Percentiles rank a stretch among this genome's conserved stretches.
These are phyloP conservation scores for Pseudogymnoascus sp. DNA, from an alignment of 2,329 filamentous ascomycete genomes.

Conservation along the genomic window DNA sequence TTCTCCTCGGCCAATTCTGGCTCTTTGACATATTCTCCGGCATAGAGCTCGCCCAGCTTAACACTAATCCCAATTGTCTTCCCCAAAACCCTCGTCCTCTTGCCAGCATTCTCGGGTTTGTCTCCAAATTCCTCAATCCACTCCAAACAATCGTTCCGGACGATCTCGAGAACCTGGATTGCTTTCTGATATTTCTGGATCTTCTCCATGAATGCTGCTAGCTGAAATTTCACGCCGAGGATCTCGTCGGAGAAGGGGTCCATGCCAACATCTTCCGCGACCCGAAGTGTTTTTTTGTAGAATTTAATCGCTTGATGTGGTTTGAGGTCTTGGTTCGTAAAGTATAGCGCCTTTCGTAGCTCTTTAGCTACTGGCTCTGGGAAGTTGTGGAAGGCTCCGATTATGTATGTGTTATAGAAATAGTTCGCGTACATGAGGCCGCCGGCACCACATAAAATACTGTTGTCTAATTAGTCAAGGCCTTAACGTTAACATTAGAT, in stretches of 20 bases:
- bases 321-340: conserved; percentile 67
- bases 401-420: conserved; percentile 26
- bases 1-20: conserved; percentile 64
- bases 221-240: conserved; percentile 76
- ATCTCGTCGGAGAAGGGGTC: conserved; percentile 89
- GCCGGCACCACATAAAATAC: conserved; percentile 21
- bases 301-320: conserved; percentile 71
- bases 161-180: conserved; percentile 68
- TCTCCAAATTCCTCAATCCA: conserved; percentile 51
- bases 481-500: background rate
- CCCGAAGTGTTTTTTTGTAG: conserved; percentile 69
- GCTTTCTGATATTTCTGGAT: conserved; percentile 61
- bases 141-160: conserved; percentile 58
- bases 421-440: conserved; percentile 24
- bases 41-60: conserved; percentile 79
- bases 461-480: conserved; percentile 12
- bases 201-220: conserved; percentile 72
- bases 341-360: conserved; percentile 78
- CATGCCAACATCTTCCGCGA: conserved; percentile 64
- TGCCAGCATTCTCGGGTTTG: conserved; percentile 34
- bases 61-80: conserved; percentile 69
- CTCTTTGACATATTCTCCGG: conserved; percentile 65
- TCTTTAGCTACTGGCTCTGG: conserved; percentile 67
- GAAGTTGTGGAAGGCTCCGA: conserved; percentile 42
- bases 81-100: conserved; percentile 58